Evolutionary conservation across 371 early-diverging fungal genomes (phyloP).

Genomic region (Nosema muscidifuracis): DNA sequence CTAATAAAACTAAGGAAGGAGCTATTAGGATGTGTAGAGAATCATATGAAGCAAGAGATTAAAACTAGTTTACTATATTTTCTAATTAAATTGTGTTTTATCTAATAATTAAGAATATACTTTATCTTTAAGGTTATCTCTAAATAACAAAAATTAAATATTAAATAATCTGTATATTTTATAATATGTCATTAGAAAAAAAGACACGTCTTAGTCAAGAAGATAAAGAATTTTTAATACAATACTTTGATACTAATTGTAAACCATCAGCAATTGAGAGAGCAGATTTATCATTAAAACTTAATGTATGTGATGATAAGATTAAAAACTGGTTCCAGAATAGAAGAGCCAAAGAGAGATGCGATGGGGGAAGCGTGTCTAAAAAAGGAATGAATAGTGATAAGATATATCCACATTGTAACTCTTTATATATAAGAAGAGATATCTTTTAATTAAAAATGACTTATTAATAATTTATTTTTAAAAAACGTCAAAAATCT

Average conservation of each 20-base stretch:
- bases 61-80: too few species aligned
- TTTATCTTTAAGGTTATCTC: too few species aligned
- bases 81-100: too few species aligned
- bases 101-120: too few species aligned
- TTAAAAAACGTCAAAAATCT: not conserved
- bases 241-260: conserved; percentile 46
- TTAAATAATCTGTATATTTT: too few species aligned
- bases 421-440: conserved; percentile 35
- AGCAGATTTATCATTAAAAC: conserved; percentile 19
- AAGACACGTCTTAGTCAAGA: conserved; percentile 26
- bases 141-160: too few species aligned
- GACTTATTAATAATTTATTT: too few species aligned
- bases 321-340: conserved; percentile 63
- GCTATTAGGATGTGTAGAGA: conserved; percentile 56
- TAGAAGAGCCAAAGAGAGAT: conserved; percentile 58
- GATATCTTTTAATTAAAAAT: not conserved
- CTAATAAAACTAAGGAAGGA: conserved; percentile 39
- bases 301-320: conserved; percentile 45
- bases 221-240: conserved; percentile 43
- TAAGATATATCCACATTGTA: conserved; percentile 34
- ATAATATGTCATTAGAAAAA: too few species aligned
- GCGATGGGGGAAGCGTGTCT: not conserved
- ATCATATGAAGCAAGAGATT: too few species aligned
- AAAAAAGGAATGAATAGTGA: not conserved
- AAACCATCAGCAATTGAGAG: conserved; percentile 52